phyloP scores from a whole-genome alignment of 2,329 filamentous ascomycete genomes.

The Cladosporium oxysporum region DNA sequence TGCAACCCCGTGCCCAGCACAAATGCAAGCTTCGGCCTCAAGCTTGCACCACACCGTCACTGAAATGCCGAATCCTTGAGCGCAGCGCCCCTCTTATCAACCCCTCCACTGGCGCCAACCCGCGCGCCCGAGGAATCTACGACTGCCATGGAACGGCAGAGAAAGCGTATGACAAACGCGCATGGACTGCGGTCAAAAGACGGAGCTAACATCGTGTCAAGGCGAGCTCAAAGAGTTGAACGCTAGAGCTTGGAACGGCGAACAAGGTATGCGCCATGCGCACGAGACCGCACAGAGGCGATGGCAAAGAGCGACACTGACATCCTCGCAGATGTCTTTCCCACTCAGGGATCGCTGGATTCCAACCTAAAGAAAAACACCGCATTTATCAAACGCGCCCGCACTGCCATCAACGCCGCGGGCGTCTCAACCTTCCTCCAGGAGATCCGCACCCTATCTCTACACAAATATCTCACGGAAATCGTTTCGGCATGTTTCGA shows the following conservation, averaged over 20 bases:
- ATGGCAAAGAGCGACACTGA: slow-evolving; percentile 27
- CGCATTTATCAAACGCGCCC: slow-evolving; percentile 93
- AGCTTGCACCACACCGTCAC: slow-evolving; percentile 33
- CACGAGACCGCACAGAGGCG: neutral
- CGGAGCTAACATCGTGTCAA: slow-evolving; percentile 42
- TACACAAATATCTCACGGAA: slow-evolving; percentile 96
- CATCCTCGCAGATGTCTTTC: slow-evolving; percentile 67
- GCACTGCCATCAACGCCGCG: slow-evolving; percentile 80
- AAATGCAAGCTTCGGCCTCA: slow-evolving; percentile 39
- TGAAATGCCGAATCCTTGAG: slow-evolving; percentile 41
- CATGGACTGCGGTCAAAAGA: neutral
- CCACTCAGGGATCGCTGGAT: slow-evolving; percentile 77
- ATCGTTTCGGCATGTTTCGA: slow-evolving; percentile 96
- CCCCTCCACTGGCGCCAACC: slow-evolving; percentile 27
- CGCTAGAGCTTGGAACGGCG: slow-evolving; percentile 82
- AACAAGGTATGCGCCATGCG: slow-evolving; percentile 63
- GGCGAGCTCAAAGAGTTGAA: slow-evolving; percentile 91
- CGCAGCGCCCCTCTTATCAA: slow-evolving; percentile 25
- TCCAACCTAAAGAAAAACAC: slow-evolving; percentile 98
- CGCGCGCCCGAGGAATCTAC: slow-evolving; percentile 29
- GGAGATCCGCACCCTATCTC: slow-evolving; percentile 84
- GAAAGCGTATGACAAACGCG: slow-evolving; percentile 45
- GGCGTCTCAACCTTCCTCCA: slow-evolving; percentile 82
- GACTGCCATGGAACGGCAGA: slow-evolving; percentile 51
- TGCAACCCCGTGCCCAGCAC: slow-evolving; percentile 18